phyloP scores from a whole-genome alignment of 2,329 filamentous ascomycete species.

The Ophiostoma montium region DNA sequence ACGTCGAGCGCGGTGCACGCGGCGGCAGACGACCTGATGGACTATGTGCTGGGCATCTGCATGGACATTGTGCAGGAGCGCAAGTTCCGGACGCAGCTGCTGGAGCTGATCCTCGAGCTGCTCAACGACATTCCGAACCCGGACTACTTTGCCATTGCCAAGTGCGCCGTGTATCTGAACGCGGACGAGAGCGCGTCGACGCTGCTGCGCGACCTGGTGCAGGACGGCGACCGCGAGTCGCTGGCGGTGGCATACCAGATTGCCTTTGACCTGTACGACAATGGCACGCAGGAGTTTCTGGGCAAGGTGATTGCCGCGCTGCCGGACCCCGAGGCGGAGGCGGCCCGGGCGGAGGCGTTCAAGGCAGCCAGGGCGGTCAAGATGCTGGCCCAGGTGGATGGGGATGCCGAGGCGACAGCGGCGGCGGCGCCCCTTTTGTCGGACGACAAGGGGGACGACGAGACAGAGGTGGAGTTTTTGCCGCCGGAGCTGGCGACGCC shows the following conservation, averaged over 20 bases:
- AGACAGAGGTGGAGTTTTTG: conserved; percentile 26
- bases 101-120: conserved; percentile 87
- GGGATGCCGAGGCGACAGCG: conserved; percentile 17
- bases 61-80: conserved; percentile 97
- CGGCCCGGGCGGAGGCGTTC: background rate
- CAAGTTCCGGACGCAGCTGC: conserved; percentile 66
- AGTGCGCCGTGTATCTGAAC: conserved; percentile 91
- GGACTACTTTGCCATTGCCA: conserved; percentile 96
- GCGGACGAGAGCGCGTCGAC: conserved; percentile 80
- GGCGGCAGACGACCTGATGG: conserved; percentile 94
- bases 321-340: conserved; percentile 36
- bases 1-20: conserved; percentile 30
- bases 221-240: conserved; percentile 63
- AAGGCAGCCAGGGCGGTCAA: background rate
- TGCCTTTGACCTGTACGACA: conserved; percentile 95
- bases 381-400: conserved; percentile 21
- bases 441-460: conserved; percentile 24
- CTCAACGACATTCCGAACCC: conserved; percentile 83
- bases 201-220: conserved; percentile 70
- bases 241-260: conserved; percentile 90
- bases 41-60: conserved; percentile 89
- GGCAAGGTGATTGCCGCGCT: conserved; percentile 76
- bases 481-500: conserved; percentile 40
- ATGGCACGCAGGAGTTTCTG: conserved; percentile 93
- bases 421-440: conserved; percentile 36